A percentile compares a stretch with the other conserved stretches of the same genome.
Conservation (phyloP, 208 protist species). For the Trypanosoma congolense region DNA sequence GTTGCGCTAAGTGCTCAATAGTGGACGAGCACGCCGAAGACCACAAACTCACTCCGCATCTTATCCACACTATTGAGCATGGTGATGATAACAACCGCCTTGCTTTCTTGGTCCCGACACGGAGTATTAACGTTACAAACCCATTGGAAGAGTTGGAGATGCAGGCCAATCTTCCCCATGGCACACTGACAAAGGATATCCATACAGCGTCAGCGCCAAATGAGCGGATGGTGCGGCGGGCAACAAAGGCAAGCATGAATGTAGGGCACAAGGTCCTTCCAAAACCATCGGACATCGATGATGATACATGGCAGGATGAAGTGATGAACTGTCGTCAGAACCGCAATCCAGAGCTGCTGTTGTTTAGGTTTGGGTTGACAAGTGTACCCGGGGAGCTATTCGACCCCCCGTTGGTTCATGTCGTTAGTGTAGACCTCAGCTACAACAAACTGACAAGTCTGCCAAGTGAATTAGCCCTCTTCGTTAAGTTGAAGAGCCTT, state of each 20-base stretch:
- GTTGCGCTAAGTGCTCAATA: slow-evolving; percentile 75
- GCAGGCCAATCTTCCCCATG: slow-evolving; percentile 57
- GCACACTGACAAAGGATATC: slow-evolving; percentile 41
- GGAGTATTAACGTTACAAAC: slow-evolving; percentile 48
- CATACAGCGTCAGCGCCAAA: background rate
- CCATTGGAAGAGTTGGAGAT: slow-evolving; percentile 73
- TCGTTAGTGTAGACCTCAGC: slow-evolving; percentile 62
- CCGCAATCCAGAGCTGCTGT: slow-evolving; percentile 42
- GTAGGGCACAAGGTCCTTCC: slow-evolving; percentile 24
- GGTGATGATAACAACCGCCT: slow-evolving; percentile 22
- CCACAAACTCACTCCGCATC: slow-evolving; percentile 55
- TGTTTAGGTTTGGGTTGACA: slow-evolving; percentile 66
- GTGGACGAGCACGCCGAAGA: slow-evolving; percentile 46
- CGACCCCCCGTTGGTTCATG: slow-evolving; percentile 58
- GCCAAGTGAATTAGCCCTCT: slow-evolving; percentile 67
- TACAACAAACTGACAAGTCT: slow-evolving; percentile 65
- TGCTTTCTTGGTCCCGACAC: slow-evolving; percentile 46
- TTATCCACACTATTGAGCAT: slow-evolving; percentile 61
- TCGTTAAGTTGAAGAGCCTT: slow-evolving; percentile 54
- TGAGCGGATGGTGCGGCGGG: slow-evolving; percentile 14
- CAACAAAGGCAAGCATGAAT: slow-evolving; percentile 11
- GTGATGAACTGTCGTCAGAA: slow-evolving; percentile 51
- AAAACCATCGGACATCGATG: slow-evolving; percentile 68
- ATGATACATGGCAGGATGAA: slow-evolving; percentile 66
- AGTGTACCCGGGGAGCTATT: slow-evolving; percentile 66